These are phyloP conservation scores for Leccinum uliginosum DNA, from an alignment of 768 basidiomycete genomes.

Conservation along the genomic window DNA sequence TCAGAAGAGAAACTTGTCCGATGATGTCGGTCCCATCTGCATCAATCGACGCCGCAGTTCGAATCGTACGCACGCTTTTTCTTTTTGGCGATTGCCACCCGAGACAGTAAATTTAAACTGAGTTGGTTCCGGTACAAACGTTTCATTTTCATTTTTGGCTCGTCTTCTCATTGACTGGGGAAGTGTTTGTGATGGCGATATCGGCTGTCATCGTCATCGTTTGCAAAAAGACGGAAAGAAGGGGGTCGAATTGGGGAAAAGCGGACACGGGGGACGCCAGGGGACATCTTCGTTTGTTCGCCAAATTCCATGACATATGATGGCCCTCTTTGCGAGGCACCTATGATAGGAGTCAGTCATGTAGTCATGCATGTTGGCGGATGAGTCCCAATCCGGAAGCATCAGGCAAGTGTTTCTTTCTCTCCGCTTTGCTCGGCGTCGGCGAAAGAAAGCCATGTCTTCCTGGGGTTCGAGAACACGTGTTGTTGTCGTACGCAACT, in stretches of 20 bases:
- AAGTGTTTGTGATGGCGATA: not conserved
- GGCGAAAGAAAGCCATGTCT: conserved; percentile 7
- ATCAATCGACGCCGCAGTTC: not conserved
- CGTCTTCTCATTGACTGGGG: not conserved
- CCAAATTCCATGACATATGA: not conserved
- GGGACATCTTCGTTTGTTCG: not conserved
- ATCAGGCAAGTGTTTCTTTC: not conserved
- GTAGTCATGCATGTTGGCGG: not conserved
- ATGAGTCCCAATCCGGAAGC: not conserved
- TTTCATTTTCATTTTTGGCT: not conserved
- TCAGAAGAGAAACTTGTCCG: conserved; percentile 3
- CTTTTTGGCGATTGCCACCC: not conserved
- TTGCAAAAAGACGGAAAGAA: not conserved
- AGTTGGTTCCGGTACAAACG: not conserved
- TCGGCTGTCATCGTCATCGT: not conserved
- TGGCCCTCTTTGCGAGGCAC: not conserved
- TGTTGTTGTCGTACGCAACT: conserved; percentile 1
- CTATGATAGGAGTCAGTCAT: not conserved
- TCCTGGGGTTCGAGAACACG: not conserved
- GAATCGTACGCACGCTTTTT: not conserved
- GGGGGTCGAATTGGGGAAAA: not conserved
- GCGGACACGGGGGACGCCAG: not conserved
- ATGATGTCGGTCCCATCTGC: not conserved
- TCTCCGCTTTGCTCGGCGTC: not conserved
- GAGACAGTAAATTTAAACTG: not conserved